Conservation (phyloP, 805 yeast species). For the Candida montana region DNA sequence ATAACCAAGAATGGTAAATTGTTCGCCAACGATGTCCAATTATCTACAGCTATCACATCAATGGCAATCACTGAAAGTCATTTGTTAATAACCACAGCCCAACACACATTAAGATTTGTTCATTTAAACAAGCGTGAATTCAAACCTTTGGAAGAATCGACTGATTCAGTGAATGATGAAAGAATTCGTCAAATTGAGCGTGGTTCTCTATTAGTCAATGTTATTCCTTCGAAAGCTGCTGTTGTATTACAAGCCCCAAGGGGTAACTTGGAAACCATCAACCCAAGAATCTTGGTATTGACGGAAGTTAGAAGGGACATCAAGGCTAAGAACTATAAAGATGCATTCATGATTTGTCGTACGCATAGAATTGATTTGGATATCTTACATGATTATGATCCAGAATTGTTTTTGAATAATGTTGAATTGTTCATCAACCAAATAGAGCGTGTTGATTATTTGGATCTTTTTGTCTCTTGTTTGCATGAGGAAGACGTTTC, state of each 20-base stretch:
- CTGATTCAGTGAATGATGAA: constrained; percentile 53
- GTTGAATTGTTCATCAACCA: constrained; percentile 65
- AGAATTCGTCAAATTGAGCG: constrained; percentile 85
- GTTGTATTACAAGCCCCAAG: constrained; percentile 91
- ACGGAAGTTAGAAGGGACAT: constrained; percentile 75
- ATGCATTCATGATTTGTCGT: constrained; percentile 82
- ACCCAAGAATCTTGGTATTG: constrained; percentile 88
- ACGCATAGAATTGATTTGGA: constrained; percentile 90
- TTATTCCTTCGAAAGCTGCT: constrained; percentile 75
- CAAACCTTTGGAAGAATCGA: constrained; percentile 35
- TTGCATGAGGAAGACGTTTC: constrained; percentile 84
- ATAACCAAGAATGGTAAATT: constrained; percentile 71
- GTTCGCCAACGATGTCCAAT: constrained; percentile 51
- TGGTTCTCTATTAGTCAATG: constrained; percentile 79
- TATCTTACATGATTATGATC: constrained; percentile 81
- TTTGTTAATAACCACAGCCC: constrained; percentile 81
- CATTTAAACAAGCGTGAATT: constrained; percentile 49
- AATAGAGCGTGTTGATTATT: constrained; percentile 63
- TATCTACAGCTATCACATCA: constrained; percentile 79
- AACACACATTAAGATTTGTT: constrained; percentile 73
- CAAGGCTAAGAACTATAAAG: constrained; percentile 46
- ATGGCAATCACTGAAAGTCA: constrained; percentile 65
- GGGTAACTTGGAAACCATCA: constrained; percentile 91
- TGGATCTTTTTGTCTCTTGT: constrained; percentile 84
- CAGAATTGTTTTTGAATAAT: constrained; percentile 58